phyloP scores from a whole-genome alignment of 2,329 filamentous ascomycete species.

The Talaromyces sp. region DNA sequence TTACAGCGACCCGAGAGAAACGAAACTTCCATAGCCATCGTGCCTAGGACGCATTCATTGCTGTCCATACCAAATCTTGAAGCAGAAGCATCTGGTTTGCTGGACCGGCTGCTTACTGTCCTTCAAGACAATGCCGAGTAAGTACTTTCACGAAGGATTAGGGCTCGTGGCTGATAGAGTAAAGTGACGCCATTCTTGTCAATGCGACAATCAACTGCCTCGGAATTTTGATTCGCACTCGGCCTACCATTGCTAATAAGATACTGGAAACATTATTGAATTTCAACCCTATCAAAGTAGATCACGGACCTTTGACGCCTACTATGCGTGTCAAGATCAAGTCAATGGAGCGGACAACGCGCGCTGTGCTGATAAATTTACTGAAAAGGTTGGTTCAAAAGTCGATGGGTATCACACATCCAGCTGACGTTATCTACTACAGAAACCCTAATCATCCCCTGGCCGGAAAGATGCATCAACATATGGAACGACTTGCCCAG shows the following conservation, averaged over 20 bases:
- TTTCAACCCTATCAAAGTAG: conserved; percentile 86
- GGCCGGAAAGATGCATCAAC: conserved; percentile 75
- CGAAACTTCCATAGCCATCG: conserved; percentile 81
- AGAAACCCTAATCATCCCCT: conserved; percentile 79
- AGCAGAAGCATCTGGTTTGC: conserved; percentile 83
- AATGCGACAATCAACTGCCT: conserved; percentile 90
- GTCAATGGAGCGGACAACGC: conserved; percentile 92
- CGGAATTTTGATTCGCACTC: conserved; percentile 74
- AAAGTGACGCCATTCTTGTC: conserved; percentile 79
- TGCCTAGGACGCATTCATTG: conserved; percentile 77
- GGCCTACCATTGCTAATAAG: conserved; percentile 76
- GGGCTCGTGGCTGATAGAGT: neutral
- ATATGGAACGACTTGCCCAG: conserved; percentile 78
- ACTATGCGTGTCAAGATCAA: conserved; percentile 77
- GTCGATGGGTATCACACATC: neutral
- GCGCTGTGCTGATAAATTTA: conserved; percentile 77
- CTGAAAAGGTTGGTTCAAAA: conserved; percentile 62
- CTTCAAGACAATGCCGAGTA: conserved; percentile 85
- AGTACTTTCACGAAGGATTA: neutral
- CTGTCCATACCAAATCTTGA: conserved; percentile 78
- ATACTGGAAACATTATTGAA: conserved; percentile 80
- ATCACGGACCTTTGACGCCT: conserved; percentile 71
- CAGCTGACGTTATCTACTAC: conserved; percentile 22
- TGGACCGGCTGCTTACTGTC: conserved; percentile 81
- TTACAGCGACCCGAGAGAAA: conserved; percentile 65